A percentile compares a stretch with the other conserved stretches of the same genome.
Conservation (phyloP, 352 stramenopile species). For the Thalassiosira delicatula region DNA sequence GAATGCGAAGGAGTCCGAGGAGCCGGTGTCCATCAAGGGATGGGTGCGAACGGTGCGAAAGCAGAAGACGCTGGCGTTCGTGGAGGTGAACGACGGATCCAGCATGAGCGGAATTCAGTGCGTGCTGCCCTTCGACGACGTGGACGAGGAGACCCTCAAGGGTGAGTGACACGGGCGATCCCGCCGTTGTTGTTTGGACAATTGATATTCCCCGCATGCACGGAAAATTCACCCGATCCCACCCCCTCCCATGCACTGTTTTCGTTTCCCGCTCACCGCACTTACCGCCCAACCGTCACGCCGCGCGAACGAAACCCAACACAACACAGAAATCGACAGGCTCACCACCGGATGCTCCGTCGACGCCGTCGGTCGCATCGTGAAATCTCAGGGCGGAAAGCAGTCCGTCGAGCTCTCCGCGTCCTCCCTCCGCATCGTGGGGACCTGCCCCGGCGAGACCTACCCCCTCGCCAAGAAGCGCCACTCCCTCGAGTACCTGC, state of each 20-base stretch:
- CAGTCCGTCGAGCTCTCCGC: slow-evolving; percentile 93
- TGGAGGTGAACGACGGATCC: slow-evolving; percentile 95
- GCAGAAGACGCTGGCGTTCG: slow-evolving; percentile 96
- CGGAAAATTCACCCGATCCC: too few species aligned
- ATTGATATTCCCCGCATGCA: too few species aligned
- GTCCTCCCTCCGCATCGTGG: slow-evolving; percentile 86
- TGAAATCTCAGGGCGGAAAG: slow-evolving; percentile 88
- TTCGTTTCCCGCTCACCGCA: too few species aligned
- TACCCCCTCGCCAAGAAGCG: slow-evolving; percentile 99
- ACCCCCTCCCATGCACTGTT: too few species aligned
- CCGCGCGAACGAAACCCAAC: too few species aligned
- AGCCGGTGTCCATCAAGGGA: slow-evolving; percentile 87
- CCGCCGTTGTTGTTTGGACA: too few species aligned
- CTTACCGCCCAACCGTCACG: too few species aligned
- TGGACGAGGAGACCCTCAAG: slow-evolving; percentile 66
- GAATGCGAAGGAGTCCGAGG: slow-evolving; percentile 72
- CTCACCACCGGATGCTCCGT: slow-evolving; percentile 93
- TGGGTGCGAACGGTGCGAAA: slow-evolving; percentile 96
- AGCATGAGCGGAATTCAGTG: slow-evolving; percentile 92
- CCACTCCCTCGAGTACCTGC: slow-evolving; percentile 96
- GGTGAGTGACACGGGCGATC: too few species aligned
- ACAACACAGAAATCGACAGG: slow-evolving; percentile 88
- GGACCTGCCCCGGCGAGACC: slow-evolving; percentile 89
- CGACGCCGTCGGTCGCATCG: slow-evolving; percentile 89
- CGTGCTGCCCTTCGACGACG: slow-evolving; percentile 84